phyloP scores from a whole-genome alignment of 805 yeast species.

The Jamesozyma rosinii region DNA sequence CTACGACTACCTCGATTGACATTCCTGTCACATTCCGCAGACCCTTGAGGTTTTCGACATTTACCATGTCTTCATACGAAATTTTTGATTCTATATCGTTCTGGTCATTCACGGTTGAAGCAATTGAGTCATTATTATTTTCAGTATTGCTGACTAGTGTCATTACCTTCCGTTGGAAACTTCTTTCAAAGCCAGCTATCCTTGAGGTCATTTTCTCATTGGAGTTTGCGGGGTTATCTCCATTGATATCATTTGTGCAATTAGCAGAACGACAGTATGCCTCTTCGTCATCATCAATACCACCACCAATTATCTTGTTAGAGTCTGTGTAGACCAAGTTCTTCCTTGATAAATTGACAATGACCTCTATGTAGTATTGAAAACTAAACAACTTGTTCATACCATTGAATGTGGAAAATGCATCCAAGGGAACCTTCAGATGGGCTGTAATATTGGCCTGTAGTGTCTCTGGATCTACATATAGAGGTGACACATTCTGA shows the following conservation, averaged over 20 bases:
- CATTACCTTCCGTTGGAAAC: conserved; percentile 12
- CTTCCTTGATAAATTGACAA: conserved; percentile 69
- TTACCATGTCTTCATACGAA: conserved; percentile 40
- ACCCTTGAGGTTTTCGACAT: conserved; percentile 71
- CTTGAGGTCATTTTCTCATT: neutral
- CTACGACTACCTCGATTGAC: conserved; percentile 71
- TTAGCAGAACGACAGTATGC: neutral
- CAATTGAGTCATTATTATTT: neutral
- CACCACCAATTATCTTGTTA: conserved; percentile 24
- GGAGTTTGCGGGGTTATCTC: neutral
- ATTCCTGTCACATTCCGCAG: conserved; percentile 71
- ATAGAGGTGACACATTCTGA: conserved; percentile 68
- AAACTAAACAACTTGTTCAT: conserved; percentile 54
- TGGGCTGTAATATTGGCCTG: conserved; percentile 51
- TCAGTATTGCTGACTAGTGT: conserved; percentile 7
- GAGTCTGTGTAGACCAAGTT: conserved; percentile 31
- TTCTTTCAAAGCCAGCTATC: conserved; percentile 4
- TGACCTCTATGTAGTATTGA: conserved; percentile 75
- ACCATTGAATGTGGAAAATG: conserved; percentile 73
- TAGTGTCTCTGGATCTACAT: conserved; percentile 49
- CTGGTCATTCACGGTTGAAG: conserved; percentile 2
- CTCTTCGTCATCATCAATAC: conserved; percentile 14
- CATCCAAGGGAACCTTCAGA: conserved; percentile 70
- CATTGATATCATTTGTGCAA: neutral
- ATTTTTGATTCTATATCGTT: conserved; percentile 24